Conservation (phyloP, 768 basidiomycete genomes). For the Sporobolomyces roseus region DNA sequence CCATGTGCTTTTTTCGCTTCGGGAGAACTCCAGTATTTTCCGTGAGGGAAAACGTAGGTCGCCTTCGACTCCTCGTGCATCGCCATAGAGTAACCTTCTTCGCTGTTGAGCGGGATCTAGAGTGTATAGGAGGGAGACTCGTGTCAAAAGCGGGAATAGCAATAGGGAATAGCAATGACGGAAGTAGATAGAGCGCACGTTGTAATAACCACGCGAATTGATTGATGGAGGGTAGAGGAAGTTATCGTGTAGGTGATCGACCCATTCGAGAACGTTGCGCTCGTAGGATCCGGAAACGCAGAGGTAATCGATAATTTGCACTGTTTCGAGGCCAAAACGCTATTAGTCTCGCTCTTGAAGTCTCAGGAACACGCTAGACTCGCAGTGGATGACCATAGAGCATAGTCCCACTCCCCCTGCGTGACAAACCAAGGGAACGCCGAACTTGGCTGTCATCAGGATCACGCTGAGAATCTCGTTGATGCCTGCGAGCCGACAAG, state of each 20-base stretch:
- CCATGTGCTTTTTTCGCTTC: slow-evolving; percentile 40
- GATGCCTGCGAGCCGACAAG: slow-evolving; percentile 86
- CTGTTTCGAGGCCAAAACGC: slow-evolving; percentile 45
- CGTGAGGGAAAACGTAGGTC: slow-evolving; percentile 79
- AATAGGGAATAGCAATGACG: background rate
- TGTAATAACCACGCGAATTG: slow-evolving; percentile 78
- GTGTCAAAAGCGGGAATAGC: no score
- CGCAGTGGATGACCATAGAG: slow-evolving; percentile 82
- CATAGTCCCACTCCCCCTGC: slow-evolving; percentile 91
- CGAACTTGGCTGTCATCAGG: slow-evolving; percentile 79
- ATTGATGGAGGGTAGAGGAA: slow-evolving; percentile 85
- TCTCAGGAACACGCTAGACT: slow-evolving; percentile 51
- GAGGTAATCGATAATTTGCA: slow-evolving; percentile 82
- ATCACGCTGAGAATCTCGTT: slow-evolving; percentile 87
- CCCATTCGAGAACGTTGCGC: slow-evolving; percentile 74
- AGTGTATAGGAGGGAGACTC: no score
- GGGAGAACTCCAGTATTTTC: slow-evolving; percentile 64
- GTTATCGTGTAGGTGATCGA: slow-evolving; percentile 89
- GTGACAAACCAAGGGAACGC: slow-evolving; percentile 63
- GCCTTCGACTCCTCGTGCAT: slow-evolving; percentile 76
- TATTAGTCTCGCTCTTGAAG: slow-evolving; percentile 5
- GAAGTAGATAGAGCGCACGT: slow-evolving; percentile 52
- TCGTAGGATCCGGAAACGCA: slow-evolving; percentile 87
- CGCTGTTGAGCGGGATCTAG: slow-evolving; percentile 22
- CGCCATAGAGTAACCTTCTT: slow-evolving; percentile 63